A percentile compares a stretch with the other conserved stretches of the same genome.
Evolutionary conservation across 805 yeast genomes (phyloP).

Genomic region (Candida ponderosae): DNA sequence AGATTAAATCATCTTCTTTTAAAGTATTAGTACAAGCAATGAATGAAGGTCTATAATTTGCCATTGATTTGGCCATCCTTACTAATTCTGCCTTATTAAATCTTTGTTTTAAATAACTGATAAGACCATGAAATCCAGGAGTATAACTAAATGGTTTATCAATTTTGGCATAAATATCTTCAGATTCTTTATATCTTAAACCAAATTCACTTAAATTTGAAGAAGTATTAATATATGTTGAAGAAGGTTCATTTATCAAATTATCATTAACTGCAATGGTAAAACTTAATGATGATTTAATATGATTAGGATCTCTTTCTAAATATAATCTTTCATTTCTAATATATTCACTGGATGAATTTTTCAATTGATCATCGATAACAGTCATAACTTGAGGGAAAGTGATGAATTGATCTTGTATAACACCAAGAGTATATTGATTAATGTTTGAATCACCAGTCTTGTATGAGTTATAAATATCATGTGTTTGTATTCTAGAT

Average conservation of each 20-base stretch:
- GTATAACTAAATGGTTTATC: constrained; percentile 79
- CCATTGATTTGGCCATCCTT: constrained; percentile 80
- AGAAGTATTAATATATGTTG: not conserved
- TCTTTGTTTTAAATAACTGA: constrained; percentile 62
- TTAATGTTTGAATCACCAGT: constrained; percentile 52
- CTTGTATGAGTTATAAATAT: constrained; percentile 25
- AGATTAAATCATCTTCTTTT: constrained; percentile 85
- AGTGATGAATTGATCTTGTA: constrained; percentile 30
- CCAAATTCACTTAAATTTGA: constrained; percentile 23
- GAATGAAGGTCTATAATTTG: constrained; percentile 85
- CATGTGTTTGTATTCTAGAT: constrained; percentile 7
- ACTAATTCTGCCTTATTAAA: constrained; percentile 66
- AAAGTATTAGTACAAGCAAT: constrained; percentile 86
- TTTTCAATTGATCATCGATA: constrained; percentile 11
- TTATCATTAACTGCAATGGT: constrained; percentile 20
- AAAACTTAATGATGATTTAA: constrained; percentile 14
- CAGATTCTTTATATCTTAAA: constrained; percentile 50
- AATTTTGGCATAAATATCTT: constrained; percentile 73
- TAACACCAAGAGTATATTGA: constrained; percentile 58
- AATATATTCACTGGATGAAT: not conserved
- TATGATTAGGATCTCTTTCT: not conserved
- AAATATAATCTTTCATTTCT: not conserved
- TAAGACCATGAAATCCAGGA: constrained; percentile 79
- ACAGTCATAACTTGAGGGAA: constrained; percentile 51
- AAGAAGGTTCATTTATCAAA: constrained; percentile 2